Evolutionary conservation across 768 basidiomycete genomes (phyloP), one percentile per base, ranked within the genome.

Genomic region (Tephrocybe sp.): DNA sequence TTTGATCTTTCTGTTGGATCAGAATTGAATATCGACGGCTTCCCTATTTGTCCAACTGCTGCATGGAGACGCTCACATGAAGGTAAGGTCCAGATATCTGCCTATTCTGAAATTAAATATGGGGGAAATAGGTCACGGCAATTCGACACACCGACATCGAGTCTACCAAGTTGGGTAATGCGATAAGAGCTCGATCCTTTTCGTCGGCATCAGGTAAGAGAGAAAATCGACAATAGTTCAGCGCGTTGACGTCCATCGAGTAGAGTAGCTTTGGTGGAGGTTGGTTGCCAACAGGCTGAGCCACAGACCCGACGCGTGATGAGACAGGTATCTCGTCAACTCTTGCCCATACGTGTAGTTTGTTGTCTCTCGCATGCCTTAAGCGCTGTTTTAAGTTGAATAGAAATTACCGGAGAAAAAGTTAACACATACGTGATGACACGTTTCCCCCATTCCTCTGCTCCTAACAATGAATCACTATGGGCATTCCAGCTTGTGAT

Each of bases 221-320:
- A 6, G 90, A 87, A 66, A 97, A 94, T 2, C 87, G 82, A 67
- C 95, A 98, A 64, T 88, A 97, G 61, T 95, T 97, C 47, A 98
- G 75, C 1, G 95, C 85, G 62, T 99, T 99, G 51, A 94, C 84
- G 59, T 93, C 89, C 64, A 98, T 69, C 0, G 88, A 86, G 57
- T 84, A 86, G 10, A 68, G 62, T 3, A 89, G 64, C 6, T 61
- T 51, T 3, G 88, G 88, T 0, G 67, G 66, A 1, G 77, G 71
- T 6, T 78, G 64, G 23, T 71, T 75, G 1, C 33, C 45, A 11
- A 42, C 31, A 10, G 77, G 69, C 31, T 77, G 58, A 0, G 78
- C 71, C 1, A 84, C 87, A 3, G 84, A 80, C 15, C 82, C 76
- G 39, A 82, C 70, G 21, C 72, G 69, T 19, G 69, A 64, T 10